Evolutionary conservation across 176 grass and related monocot genomes (phyloP), one percentile per base, ranked within the genome.

Genomic region (Bonia amplexicaulis): DNA sequence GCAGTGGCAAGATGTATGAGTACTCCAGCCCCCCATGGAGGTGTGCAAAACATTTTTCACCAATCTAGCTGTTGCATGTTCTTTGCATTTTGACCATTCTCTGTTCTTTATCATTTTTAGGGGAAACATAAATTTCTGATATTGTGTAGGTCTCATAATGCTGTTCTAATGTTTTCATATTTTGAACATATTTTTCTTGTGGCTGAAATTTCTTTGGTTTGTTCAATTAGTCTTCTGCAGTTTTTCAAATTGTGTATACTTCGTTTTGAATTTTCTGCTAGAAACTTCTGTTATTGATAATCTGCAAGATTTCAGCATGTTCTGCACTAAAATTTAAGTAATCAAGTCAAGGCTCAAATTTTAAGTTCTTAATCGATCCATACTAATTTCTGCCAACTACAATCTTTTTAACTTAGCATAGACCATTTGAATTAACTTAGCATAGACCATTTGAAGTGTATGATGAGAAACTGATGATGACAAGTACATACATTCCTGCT

Each of bases 1-100:
- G 73, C 70, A 93, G 40, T 26, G 89, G 89, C 74, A 97, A 86
- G 88, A 91, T 97, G 91, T 97, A 90, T 13, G 89, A 96, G 78
- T 93, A 91, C 83, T 91, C 91, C 66, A 96, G 91, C 48, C 74
- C 91, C 3, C 91, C 94, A 62, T 87, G 79, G 84, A 93, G 90
- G 91, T 93, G 49, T 19, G 88, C 35, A 76, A 45, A 78, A 29
- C 20, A 42, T 77, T 31, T 20, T 44, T 79, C n/a, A 4, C 11
- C 20, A 51, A 65, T 76, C 74, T 57, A 85, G 12, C 22, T 49
- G 63, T 55, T 54, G n/a, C 46, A 4, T 83, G 9, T 73, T 57
- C 48, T 88, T 60, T 61, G 66, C 63, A 79, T 67, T 64, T 62
- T 59, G 3, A 68, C 47, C 37, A 25, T 11, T 47, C 6, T 67